Evolutionary conservation across 345 rosid genomes (phyloP), one percentile per base, ranked within the genome.

Genomic region (Pugionium dolabratum): DNA sequence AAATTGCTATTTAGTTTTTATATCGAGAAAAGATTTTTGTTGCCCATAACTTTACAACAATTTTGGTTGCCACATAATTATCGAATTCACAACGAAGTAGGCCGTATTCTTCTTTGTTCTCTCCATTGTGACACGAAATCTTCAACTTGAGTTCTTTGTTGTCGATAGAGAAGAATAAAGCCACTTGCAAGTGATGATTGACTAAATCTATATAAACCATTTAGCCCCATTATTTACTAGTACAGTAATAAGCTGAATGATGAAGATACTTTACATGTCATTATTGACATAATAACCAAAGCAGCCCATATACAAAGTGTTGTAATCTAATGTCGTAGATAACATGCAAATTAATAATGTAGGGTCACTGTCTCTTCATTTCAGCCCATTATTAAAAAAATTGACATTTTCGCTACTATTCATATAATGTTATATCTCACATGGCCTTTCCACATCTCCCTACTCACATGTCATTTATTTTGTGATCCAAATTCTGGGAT

Each of bases 121-220:
- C 77, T 80, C 89, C 84, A 82, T 62, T 73, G 30, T 83, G 76
- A 44, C 87, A 84, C 4, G 85, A 71, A 44, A 83, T 77, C 75
- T 79, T 83, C 35, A 83, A 66, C 75, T 81, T 80, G n/a, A 83
- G 79, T 53, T 81, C 83, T 33, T 83, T 50, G 54, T 51, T 51
- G 60, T 80, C 83, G 0, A 79, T 66, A 3, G 82, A 77, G 41
- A 81, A 79, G 74, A 72, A 67, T 53, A 75, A 53, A 10, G 85
- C 83, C 58, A 75, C 26, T 77, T 80, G 66, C 85, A 67, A 54
- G 82, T 85, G 54, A 82, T 73, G 54, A 73, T 34, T 33, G 76
- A 71, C 40, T 26, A 9, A 28, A 25, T 9, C 0, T 8, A 30
- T 55, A 1, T n/a, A 49, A n/a, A 34, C 6, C 0, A 42, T 4